phyloP scores from a whole-genome alignment of 2,329 filamentous ascomycete species.

The Basipetospora sp. region DNA sequence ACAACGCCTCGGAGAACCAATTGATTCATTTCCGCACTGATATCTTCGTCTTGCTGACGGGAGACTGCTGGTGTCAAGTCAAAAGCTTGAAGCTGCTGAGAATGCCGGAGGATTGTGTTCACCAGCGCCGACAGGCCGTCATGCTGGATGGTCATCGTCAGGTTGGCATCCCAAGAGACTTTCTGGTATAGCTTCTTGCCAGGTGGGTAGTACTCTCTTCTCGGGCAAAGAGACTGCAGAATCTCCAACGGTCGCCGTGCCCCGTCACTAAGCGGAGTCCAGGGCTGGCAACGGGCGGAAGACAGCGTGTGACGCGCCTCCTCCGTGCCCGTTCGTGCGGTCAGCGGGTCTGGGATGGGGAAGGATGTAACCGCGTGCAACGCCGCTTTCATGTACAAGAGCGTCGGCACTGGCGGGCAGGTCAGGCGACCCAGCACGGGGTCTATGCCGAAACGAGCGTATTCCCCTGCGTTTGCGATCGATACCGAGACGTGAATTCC shows the following conservation, averaged over 20 bases:
- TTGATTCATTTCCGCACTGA: not conserved
- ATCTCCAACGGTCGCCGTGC: not conserved
- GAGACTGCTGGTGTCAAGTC: not conserved
- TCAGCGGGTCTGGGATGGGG: constrained; percentile 41
- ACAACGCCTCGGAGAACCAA: constrained; percentile 7
- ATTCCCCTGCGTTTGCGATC: constrained; percentile 18
- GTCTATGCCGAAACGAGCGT: constrained; percentile 39
- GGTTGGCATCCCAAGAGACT: constrained; percentile 19
- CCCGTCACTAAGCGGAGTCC: constrained; percentile 19
- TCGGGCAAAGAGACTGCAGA: constrained; percentile 14
- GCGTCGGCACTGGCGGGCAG: constrained; percentile 38
- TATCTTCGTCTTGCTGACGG: not conserved
- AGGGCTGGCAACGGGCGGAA: constrained; percentile 36
- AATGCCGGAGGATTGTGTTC: constrained; percentile 16
- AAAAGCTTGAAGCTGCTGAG: constrained; percentile 14
- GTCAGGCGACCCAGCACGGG: constrained; percentile 37
- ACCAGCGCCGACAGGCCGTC: constrained; percentile 20
- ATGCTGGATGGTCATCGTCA: constrained; percentile 23
- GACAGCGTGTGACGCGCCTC: constrained; percentile 37
- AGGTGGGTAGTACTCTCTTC: constrained; percentile 23
- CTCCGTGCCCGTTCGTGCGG: constrained; percentile 44
- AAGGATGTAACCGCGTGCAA: constrained; percentile 48
- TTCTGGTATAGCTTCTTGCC: constrained; percentile 14
- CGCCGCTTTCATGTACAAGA: constrained; percentile 41
- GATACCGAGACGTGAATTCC: constrained; percentile 11